Conservation (phyloP, 208 protist genomes). For the Herpetomonas tarakana region DNA sequence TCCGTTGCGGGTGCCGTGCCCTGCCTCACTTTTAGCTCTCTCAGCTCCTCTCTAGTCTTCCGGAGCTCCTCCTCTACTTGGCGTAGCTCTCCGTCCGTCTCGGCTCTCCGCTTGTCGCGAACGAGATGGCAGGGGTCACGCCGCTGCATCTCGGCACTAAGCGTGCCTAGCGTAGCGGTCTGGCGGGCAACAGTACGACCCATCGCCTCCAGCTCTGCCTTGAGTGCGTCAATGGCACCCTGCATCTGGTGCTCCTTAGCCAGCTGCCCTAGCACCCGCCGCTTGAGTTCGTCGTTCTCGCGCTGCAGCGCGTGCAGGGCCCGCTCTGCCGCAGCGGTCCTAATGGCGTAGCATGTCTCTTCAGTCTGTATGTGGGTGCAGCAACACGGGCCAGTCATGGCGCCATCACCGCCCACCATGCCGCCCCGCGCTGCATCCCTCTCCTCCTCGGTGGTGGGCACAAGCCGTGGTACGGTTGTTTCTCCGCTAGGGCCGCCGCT, state of each 20-base stretch:
- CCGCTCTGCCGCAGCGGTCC: constrained; percentile 37
- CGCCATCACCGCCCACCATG: too few relatives aligned
- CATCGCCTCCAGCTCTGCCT: constrained; percentile 51
- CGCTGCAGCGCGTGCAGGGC: constrained; percentile 35
- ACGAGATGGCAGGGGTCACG: constrained; percentile 57
- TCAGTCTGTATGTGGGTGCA: neutral
- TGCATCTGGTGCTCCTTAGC: constrained; percentile 28
- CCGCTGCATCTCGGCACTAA: constrained; percentile 43
- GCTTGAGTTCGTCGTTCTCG: constrained; percentile 56
- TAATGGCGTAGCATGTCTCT: constrained; percentile 7
- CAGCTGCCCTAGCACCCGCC: constrained; percentile 18
- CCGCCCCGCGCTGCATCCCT: too few relatives aligned
- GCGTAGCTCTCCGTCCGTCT: too few relatives aligned
- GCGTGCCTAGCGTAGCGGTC: constrained; percentile 38
- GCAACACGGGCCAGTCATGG: neutral
- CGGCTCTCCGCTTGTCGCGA: too few relatives aligned
- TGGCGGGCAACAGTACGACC: constrained; percentile 50
- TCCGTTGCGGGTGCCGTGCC: too few relatives aligned
- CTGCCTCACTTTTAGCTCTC: too few relatives aligned
- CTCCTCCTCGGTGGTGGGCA: too few relatives aligned
- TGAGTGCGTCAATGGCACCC: constrained; percentile 41
- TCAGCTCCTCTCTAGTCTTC: too few relatives aligned
- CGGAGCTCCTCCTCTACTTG: too few relatives aligned
- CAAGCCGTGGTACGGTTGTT: too few relatives aligned
- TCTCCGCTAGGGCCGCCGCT: too few relatives aligned